Percentiles rank a stretch among this genome's conserved stretches.
Evolutionary conservation across 208 protist species (phyloP).

Genomic region (Crithidia acanthocephali): DNA sequence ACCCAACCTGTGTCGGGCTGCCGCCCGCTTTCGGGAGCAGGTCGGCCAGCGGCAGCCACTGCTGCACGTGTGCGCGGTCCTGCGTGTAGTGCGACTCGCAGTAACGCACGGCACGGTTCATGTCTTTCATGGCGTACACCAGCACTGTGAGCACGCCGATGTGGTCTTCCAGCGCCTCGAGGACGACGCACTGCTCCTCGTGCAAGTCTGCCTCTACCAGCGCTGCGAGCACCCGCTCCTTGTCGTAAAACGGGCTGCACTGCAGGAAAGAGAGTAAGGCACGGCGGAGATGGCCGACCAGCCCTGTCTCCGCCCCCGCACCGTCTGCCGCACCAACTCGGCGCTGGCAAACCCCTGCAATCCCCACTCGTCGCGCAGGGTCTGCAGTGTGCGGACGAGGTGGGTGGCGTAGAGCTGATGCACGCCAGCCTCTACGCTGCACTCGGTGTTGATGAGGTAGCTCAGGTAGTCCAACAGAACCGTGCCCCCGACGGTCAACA

Average conservation of each 20-base stretch:
- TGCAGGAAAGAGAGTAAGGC: slow-evolving; percentile 46
- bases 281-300: slow-evolving; percentile 43
- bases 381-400: slow-evolving; percentile 34
- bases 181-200: slow-evolving; percentile 53
- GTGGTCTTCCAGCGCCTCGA: slow-evolving; percentile 47
- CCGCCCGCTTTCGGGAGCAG: neutral
- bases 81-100: slow-evolving; percentile 38
- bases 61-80: slow-evolving; percentile 6
- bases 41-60: neutral
- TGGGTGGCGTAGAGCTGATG: slow-evolving; percentile 50
- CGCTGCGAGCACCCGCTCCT: slow-evolving; percentile 35
- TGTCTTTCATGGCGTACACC: slow-evolving; percentile 54
- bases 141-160: slow-evolving; percentile 42
- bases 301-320: slow-evolving; percentile 42
- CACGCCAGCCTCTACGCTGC: slow-evolving; percentile 26
- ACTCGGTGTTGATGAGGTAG: slow-evolving; percentile 27
- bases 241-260: slow-evolving; percentile 40
- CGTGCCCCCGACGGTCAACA: slow-evolving; percentile 23
- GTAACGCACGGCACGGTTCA: slow-evolving; percentile 46
- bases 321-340: slow-evolving; percentile 19
- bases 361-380: slow-evolving; percentile 26
- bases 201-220: slow-evolving; percentile 33
- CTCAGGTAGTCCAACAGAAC: slow-evolving; percentile 34
- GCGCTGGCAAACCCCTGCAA: slow-evolving; percentile 22
- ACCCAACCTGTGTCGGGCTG: neutral